Evolutionary conservation across 2,329 filamentous ascomycete genomes (phyloP), one percentile per base, ranked within the genome.

Genomic region (Trichoderma koningii): DNA sequence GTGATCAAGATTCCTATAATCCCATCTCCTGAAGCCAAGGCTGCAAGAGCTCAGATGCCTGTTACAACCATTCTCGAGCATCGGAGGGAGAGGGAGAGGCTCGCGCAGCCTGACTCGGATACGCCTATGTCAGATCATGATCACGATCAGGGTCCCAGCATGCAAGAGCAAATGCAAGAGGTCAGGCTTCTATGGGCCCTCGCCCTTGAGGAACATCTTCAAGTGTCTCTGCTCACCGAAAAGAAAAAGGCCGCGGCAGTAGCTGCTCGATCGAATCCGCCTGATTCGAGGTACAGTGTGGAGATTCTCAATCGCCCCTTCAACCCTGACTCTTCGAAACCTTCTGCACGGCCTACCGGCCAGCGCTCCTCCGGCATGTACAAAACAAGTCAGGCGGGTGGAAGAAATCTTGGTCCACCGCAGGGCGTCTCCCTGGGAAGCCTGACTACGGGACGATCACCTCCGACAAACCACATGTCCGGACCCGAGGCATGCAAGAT

Each of bases 11-110:
- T 4, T 12, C 7, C 34, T 3, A 14, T 14, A 3, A 1, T 12
- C 7, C 34, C 12, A 14, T 14, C 34, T 5, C 7, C 34, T 3
- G 12, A 3, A 38, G 34, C 45, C n/a, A 23, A 48, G 21, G 4
- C 7, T 12, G 7, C 4, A n/a, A 34, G 1, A 53, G 15, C 17
- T 7, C 7, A 21, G 17, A 62, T 62, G 48, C 48, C 48, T 34
- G 19, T 62, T 15, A 53, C 59, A 17, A 53, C 59, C 14, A 62
- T 62, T 38, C 59, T 53, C 19, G 48, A 53, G 38, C 38, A 62
- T n/a, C 15, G 17, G 45, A 23, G 30, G n/a, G 56, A 60, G 21
- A 28, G 38, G 26, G 21, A 44, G 17, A 44, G 17, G 38, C 21
- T 10, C 17, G n/a, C 15, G 3, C 21, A 44, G 7, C 38, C 15